Conservation (phyloP, 1,139 yeast genomes). For the Zygosaccharomyces pseudobailii region DNA sequence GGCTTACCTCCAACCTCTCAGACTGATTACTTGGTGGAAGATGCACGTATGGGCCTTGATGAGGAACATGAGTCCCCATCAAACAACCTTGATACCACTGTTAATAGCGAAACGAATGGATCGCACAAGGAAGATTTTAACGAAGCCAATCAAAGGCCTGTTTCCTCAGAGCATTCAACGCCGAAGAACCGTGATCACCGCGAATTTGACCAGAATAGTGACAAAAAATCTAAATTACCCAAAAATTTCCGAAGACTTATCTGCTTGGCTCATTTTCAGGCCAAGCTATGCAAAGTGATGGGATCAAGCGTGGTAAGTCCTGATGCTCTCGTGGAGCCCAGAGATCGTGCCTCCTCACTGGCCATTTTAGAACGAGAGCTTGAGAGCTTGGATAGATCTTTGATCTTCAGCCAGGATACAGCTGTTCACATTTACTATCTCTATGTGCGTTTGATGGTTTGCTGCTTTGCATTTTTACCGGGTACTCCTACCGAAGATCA, state of each 20-base stretch:
- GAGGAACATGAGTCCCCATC: conserved; percentile 13
- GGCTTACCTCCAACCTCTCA: conserved; percentile 87
- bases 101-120: background rate
- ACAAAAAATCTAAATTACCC: conserved; percentile 45
- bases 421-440: conserved; percentile 76
- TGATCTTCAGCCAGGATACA: conserved; percentile 44
- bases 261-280: conserved; percentile 74
- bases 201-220: too few relatives aligned
- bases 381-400: conserved; percentile 52
- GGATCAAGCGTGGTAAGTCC: conserved; percentile 86
- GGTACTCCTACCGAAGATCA: conserved; percentile 89
- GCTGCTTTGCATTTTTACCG: conserved; percentile 87
- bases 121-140: background rate
- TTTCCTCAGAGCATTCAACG: background rate
- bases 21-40: conserved; percentile 77
- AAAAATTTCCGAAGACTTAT: conserved; percentile 67
- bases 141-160: background rate
- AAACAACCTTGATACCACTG: background rate
- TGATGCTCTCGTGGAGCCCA: conserved; percentile 84
- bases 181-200: background rate
- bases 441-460: conserved; percentile 74
- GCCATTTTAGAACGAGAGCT: conserved; percentile 74
- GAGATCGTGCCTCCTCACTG: conserved; percentile 74
- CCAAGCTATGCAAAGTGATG: conserved; percentile 78
- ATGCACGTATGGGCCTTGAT: conserved; percentile 60